Base-by-base conservation (phyloP, 2,329 filamentous ascomycete genomes). In the Herpotrichia juniperi region DNA sequence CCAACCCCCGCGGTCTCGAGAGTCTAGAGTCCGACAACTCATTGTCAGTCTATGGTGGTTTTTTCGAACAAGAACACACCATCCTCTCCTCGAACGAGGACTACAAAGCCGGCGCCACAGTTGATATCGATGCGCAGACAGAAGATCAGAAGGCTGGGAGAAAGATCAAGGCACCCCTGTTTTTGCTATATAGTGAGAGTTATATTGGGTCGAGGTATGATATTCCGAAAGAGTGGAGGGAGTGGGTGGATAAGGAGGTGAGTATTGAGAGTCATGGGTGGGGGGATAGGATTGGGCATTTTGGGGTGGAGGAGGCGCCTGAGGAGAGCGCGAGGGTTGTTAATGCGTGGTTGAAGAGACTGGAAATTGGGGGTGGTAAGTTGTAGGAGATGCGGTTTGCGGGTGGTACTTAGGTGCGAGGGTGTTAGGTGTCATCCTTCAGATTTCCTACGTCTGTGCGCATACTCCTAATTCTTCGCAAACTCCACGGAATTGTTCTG, bases 81-180 rank as follows among this genome's bases (percentile, higher is more conserved):
- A 74, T 85, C 10, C 75, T 79, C 52, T 76, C 75, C 0, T 81
- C 79, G 71, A 84, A 81, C 53, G 76, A 85, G 55, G 83, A 86
- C 57, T 86, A 86, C 53, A 71, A 81, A 10, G 83, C 83, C 0
- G 76, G 75, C 4, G 80, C 79, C 12, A 79, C 76, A 0, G 59
- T 82, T 21, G 83, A 86, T 64, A 61, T 85, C 4, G 78, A 82
- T 1, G 77, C 80, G 61, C 75, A 81, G 34, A 74, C 75, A 50
- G 65, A 70, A 17, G 81, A 85, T 62, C 51, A 78, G 43, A 61
- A 69, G 6, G 63, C 67, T 1, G 79, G 78, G 0, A 73, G 71
- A 53, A 74, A 75, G 64, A 76, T 85, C 4, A 57, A 64, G 14
- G 76, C 74, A 42, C 80, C 81, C 1, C 24, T 85, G 30, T 67